These are phyloP conservation scores for Heteromeles arbutifolia DNA, from an alignment of 306 rosid genomes.

Conservation along the genomic window DNA sequence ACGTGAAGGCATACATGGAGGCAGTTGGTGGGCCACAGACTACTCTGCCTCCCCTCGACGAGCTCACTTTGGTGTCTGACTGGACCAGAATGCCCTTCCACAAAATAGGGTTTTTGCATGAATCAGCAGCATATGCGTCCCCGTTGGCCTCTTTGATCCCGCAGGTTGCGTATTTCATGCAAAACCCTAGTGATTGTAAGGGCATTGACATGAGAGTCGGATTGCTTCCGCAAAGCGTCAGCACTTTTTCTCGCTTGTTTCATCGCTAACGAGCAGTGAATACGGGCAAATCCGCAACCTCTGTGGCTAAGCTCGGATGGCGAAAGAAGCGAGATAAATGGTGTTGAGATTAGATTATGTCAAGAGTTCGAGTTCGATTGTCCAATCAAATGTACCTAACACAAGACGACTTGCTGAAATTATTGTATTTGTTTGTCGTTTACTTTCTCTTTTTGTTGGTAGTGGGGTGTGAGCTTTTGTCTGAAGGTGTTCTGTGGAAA, in stretches of 20 bases:
- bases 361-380: background rate
- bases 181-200: conserved; percentile 36
- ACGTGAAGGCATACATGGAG: conserved; percentile 46
- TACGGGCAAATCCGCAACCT: background rate
- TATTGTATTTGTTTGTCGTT: background rate
- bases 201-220: conserved; percentile 57
- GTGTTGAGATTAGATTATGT: background rate
- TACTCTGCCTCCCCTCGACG: conserved; percentile 60
- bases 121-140: conserved; percentile 43
- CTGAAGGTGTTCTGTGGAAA: background rate
- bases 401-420: background rate
- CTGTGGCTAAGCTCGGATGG: background rate
- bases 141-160: conserved; percentile 58
- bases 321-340: background rate
- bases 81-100: conserved; percentile 84
- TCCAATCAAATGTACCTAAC: background rate
- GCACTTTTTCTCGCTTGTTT: conserved; percentile 39
- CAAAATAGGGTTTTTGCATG: conserved; percentile 41
- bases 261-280: conserved; percentile 7
- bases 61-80: conserved; percentile 66
- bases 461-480: background rate
- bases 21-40: conserved; percentile 32
- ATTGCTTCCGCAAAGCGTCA: conserved; percentile 19
- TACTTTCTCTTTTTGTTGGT: background rate
- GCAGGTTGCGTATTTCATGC: conserved; percentile 53